Evolutionary conservation across 352 stramenopile genomes (phyloP).

Genomic region (Pythium rhizo-oryzae): DNA sequence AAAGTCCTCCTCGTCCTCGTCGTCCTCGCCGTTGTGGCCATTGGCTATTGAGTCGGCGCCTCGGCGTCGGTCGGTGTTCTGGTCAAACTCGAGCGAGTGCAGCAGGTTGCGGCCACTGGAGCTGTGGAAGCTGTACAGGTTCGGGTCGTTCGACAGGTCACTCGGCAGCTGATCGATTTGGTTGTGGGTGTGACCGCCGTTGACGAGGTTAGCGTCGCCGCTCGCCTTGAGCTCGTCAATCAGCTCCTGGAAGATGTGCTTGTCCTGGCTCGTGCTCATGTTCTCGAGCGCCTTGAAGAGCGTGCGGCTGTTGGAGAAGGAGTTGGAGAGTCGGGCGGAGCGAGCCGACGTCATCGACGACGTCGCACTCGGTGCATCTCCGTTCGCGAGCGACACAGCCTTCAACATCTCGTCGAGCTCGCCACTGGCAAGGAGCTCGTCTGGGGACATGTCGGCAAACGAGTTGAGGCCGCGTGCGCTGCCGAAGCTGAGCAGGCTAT

Average conservation of each 20-base stretch:
- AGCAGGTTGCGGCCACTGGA: slow-evolving; percentile 26
- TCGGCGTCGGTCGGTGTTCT: not conserved
- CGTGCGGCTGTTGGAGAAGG: slow-evolving; percentile 57
- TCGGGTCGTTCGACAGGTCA: slow-evolving; percentile 28
- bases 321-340: slow-evolving; percentile 47
- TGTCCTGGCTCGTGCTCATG: slow-evolving; percentile 59
- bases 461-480: slow-evolving; percentile 53
- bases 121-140: slow-evolving; percentile 25
- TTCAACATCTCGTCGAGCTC: slow-evolving; percentile 83
- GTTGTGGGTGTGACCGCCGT: not conserved
- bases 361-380: slow-evolving; percentile 6
- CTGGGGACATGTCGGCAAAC: slow-evolving; percentile 74
- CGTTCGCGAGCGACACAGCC: slow-evolving; percentile 68
- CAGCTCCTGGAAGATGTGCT: slow-evolving; percentile 69
- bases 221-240: slow-evolving; percentile 45
- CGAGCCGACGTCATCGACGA: slow-evolving; percentile 28
- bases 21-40: slow-evolving; percentile 38
- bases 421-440: slow-evolving; percentile 75
- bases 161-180: slow-evolving; percentile 24
- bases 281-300: slow-evolving; percentile 59
- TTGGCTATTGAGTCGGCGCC: not conserved
- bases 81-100: slow-evolving; percentile 42
- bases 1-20: slow-evolving; percentile 32
- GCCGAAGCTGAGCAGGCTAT: slow-evolving; percentile 70
- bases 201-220: slow-evolving; percentile 13